These are phyloP conservation scores for Filobasidium wieringae DNA, from an alignment of 768 basidiomycete species.

Conservation along the genomic window DNA sequence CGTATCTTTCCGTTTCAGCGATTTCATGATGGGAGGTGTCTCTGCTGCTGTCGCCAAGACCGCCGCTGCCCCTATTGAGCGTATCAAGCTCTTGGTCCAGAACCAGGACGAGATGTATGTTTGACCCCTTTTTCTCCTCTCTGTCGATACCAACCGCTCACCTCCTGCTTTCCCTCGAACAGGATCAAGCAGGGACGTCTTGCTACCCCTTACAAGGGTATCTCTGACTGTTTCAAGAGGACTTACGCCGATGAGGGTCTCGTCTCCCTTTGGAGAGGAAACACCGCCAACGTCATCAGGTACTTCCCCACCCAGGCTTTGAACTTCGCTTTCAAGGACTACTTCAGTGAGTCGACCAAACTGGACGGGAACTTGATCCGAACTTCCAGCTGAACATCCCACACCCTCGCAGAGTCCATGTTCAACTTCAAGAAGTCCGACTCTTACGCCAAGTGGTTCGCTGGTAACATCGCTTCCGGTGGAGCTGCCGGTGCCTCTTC, in stretches of 20 bases:
- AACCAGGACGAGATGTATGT: conserved; percentile 95
- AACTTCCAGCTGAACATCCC: no score
- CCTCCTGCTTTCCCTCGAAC: conserved; percentile 1
- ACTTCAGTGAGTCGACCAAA: conserved; percentile 42
- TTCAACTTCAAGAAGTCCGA: conserved; percentile 98
- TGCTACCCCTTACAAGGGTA: conserved; percentile 88
- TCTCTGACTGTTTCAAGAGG: conserved; percentile 78
- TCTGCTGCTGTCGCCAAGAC: conserved; percentile 87
- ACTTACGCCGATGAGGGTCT: conserved; percentile 94
- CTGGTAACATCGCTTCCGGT: conserved; percentile 79
- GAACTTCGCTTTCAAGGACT: conserved; percentile 97
- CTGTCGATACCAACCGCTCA: background rate
- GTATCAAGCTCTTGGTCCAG: conserved; percentile 95
- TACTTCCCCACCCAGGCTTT: conserved; percentile 99
- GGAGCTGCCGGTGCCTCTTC: conserved; percentile 98
- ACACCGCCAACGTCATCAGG: conserved; percentile 99
- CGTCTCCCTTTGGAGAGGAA: conserved; percentile 93
- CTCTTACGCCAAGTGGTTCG: conserved; percentile 98
- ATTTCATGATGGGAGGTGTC: conserved; percentile 46
- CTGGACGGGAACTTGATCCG: no score
- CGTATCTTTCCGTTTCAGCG: conserved; percentile 10
- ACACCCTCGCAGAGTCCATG: conserved; percentile 50
- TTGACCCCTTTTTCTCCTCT: background rate
- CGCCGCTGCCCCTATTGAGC: conserved; percentile 97
- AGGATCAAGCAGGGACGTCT: conserved; percentile 99